Percentiles rank a stretch among this genome's conserved stretches.
phyloP scores from a whole-genome alignment of 2,329 filamentous ascomycete genomes.

The Salinomyces thailandicus region DNA sequence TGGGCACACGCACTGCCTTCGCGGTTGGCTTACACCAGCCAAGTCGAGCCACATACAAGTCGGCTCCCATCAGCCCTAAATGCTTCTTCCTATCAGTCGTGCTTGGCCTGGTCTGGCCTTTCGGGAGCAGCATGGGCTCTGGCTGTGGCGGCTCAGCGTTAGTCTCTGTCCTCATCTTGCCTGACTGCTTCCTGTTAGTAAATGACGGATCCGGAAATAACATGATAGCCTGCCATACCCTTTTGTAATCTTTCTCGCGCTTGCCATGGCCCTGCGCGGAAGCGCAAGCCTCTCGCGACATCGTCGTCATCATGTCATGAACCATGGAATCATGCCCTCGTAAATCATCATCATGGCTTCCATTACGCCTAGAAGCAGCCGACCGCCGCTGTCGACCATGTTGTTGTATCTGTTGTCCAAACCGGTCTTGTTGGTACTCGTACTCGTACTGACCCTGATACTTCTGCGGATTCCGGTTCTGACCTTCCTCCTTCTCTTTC shows the following conservation, averaged over 20 bases:
- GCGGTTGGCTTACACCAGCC: slow-evolving; percentile 17
- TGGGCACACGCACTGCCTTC: no score
- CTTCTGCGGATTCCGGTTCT: slow-evolving; percentile 16
- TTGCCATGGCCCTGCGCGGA: slow-evolving; percentile 7
- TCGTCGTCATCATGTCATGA: slow-evolving; percentile 9
- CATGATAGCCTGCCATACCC: slow-evolving; percentile 8
- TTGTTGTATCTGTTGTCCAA: slow-evolving; percentile 23
- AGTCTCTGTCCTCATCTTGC: slow-evolving; percentile 11
- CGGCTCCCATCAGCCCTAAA: slow-evolving; percentile 38
- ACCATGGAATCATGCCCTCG: slow-evolving; percentile 15
- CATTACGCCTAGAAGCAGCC: slow-evolving; percentile 14
- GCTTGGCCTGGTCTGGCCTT: slow-evolving; percentile 17
- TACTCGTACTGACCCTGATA: slow-evolving; percentile 20
- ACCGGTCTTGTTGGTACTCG: slow-evolving; percentile 20
- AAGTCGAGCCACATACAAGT: slow-evolving; percentile 42
- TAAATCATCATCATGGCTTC: slow-evolving; percentile 6
- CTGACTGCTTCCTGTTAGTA: slow-evolving; percentile 11
- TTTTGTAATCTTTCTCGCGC: slow-evolving; percentile 17
- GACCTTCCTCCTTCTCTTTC: slow-evolving; percentile 14
- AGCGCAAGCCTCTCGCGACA: slow-evolving; percentile 4
- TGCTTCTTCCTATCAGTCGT: slow-evolving; percentile 35
- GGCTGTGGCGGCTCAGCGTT: slow-evolving; percentile 13
- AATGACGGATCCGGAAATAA: not conserved
- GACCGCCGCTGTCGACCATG: slow-evolving; percentile 15
- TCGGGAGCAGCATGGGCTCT: slow-evolving; percentile 21